phyloP scores from a whole-genome alignment of 163 green algal genomes.

The Scenedesmus sp. region DNA sequence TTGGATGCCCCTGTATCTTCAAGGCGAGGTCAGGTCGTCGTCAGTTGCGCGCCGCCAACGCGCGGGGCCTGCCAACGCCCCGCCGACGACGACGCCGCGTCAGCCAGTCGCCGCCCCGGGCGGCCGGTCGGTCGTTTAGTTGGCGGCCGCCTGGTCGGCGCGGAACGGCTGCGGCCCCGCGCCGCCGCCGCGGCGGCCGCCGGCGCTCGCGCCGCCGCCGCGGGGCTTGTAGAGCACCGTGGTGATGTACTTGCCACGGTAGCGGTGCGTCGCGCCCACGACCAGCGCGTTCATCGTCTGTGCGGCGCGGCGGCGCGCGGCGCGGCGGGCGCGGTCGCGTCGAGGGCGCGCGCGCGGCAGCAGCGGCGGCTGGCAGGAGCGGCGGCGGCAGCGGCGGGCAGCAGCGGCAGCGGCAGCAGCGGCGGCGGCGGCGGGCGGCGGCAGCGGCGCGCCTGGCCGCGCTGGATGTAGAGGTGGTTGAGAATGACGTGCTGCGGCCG shows the following conservation, averaged over 20 bases:
- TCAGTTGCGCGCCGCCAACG: no score
- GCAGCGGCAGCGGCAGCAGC: background rate
- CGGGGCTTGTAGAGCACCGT: slow-evolving; percentile 44
- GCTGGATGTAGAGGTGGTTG: slow-evolving; percentile 94
- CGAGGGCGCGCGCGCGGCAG: no score
- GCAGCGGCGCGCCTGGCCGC: slow-evolving; percentile 55
- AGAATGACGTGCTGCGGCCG: slow-evolving; percentile 97
- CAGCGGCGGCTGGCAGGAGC: no score
- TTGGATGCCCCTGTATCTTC: no score
- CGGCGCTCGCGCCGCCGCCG: background rate
- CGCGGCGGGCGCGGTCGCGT: no score
- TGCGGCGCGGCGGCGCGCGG: no score
- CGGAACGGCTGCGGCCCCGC: slow-evolving; percentile 20
- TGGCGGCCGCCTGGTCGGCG: slow-evolving; percentile 14
- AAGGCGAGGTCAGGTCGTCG: no score
- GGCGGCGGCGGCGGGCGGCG: background rate
- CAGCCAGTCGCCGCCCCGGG: no score
- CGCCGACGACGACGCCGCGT: no score
- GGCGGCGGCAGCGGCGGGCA: no score
- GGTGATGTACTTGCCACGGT: slow-evolving; percentile 91
- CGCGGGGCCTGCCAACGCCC: no score
- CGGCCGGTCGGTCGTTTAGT: no score
- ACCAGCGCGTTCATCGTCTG: slow-evolving; percentile 80
- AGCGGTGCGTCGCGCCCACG: slow-evolving; percentile 84
- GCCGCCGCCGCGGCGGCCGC: slow-evolving; percentile 2